Conservation (phyloP, 169 alveolate species). For the Plasmodium adleri region DNA sequence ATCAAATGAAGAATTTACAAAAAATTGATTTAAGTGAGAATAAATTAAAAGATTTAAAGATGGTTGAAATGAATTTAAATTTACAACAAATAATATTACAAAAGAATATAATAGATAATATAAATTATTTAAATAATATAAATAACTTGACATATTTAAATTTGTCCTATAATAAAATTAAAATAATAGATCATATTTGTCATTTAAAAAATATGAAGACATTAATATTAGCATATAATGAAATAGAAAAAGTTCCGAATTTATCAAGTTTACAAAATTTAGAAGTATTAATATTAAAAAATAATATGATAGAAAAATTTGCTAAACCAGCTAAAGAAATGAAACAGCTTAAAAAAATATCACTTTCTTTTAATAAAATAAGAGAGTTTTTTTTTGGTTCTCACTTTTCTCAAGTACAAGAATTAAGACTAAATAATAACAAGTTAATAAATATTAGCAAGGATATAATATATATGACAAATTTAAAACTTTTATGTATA, state of each 20-base stretch:
- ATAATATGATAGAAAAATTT: conserved; percentile 78
- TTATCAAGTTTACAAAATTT: conserved; percentile 76
- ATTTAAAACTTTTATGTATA: conserved; percentile 44
- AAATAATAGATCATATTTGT: conserved; percentile 70
- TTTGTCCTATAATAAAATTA: conserved; percentile 78
- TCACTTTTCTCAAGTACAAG: conserved; percentile 50
- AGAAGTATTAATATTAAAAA: conserved; percentile 82
- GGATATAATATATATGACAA: conserved; percentile 64
- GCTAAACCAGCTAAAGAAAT: conserved; percentile 77
- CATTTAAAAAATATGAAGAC: conserved; percentile 37
- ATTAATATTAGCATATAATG: conserved; percentile 67
- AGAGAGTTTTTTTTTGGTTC: conserved; percentile 74
- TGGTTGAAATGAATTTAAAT: conserved; percentile 74
- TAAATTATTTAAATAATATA: conserved; percentile 78
- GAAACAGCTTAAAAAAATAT: conserved; percentile 78
- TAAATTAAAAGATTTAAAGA: conserved; percentile 57
- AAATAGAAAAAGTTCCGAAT: conserved; percentile 78
- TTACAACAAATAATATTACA: conserved; percentile 76
- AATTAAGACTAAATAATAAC: conserved; percentile 55
- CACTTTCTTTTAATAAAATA: conserved; percentile 80
- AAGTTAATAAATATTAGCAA: conserved; percentile 37
- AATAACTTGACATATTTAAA: conserved; percentile 77
- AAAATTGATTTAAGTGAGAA: conserved; percentile 68
- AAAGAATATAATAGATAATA: conserved; percentile 76
- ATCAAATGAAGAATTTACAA: conserved; percentile 79